Base-by-base conservation (phyloP, 768 basidiomycete genomes). In the Suillus decipiens region DNA sequence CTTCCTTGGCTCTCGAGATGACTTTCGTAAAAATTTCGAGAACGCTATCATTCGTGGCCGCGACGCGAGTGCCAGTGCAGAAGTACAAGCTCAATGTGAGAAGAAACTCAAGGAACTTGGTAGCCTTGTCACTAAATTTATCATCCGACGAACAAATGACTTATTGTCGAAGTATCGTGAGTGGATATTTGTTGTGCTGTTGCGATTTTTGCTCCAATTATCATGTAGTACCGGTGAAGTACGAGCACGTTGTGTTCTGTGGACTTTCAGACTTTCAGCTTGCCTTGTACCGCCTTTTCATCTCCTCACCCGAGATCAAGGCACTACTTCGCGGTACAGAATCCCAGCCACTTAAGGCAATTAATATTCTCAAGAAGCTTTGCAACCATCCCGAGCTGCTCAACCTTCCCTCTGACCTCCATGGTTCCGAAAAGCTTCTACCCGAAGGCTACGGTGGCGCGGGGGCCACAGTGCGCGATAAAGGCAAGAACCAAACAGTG, bases 221-320 rank as follows among this genome's bases (percentile, higher is more conserved):
- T 66, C 50, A 34, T 59, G 2, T 70, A 99, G 96, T 99, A 34
- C 97, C 97, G 10, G 94, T 99, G 78, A 99, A 99, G 75, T 99
- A 99, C 78, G 97, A 99, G 74, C 95, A 98, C 64, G 92, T 98
- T 64, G 95, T 98, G 0, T 98, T 97, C 76, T 98, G 95, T 73
- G 83, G 86, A 47, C 83, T 92, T 5, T 94, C 93, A 2, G 81
- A 89, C 17, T 88, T 97, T 68, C 95, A 98, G 69, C 77, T 93
- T 15, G 80, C 91, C 8, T 79, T 98, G 2, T 98, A 98, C 72
- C 88, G 88, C 55, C 82, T 93, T 36, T 98, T 98, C 72, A 96
- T 96, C 65, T 89, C 88, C 3, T 96, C 95, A 1, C 93, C 94
- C 8, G 94, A 94, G 71, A 96, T 96, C 69, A 92, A 93, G 71